A percentile compares a stretch with the other conserved stretches of the same genome.
These are phyloP conservation scores for Zoysia japonica DNA, from an alignment of 176 grass and related monocot species.

Conservation along the genomic window DNA sequence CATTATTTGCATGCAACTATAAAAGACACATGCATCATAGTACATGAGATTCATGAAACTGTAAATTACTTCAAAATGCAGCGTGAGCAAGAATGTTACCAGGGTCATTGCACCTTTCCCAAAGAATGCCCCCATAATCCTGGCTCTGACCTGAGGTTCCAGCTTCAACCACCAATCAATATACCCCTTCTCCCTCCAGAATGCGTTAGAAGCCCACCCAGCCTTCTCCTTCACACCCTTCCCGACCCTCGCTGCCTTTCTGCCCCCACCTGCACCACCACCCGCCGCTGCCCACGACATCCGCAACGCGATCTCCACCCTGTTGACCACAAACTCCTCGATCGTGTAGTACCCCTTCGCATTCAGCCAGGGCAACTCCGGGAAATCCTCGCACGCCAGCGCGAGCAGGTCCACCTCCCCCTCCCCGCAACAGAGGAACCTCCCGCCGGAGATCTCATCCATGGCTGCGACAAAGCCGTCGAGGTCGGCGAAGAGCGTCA, in stretches of 20 bases:
- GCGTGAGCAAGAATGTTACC: constrained; percentile 54
- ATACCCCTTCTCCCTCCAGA: constrained; percentile 97
- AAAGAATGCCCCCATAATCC: constrained; percentile 62
- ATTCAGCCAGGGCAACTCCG: constrained; percentile 81
- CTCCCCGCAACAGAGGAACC: constrained; percentile 59
- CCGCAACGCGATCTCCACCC: constrained; percentile 80
- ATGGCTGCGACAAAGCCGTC: constrained; percentile 76
- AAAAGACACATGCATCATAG: neutral
- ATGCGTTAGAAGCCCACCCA: constrained; percentile 62
- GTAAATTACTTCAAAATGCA: constrained; percentile 25
- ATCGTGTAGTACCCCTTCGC: constrained; percentile 82
- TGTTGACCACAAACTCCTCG: constrained; percentile 77
- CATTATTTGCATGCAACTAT: neutral
- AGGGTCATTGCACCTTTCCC: constrained; percentile 61
- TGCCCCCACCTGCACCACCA: constrained; percentile 41
- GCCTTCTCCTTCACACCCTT: constrained; percentile 77
- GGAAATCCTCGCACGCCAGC: constrained; percentile 50
- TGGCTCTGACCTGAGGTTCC: constrained; percentile 64
- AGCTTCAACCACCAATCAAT: constrained; percentile 86
- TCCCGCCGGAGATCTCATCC: constrained; percentile 78
- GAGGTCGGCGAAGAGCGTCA: constrained; percentile 61
- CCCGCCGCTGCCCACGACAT: constrained; percentile 62
- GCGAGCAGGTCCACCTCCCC: constrained; percentile 43
- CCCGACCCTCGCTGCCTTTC: constrained; percentile 62
- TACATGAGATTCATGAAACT: constrained; percentile 16